A percentile compares a stretch with the other conserved stretches of the same genome.
Conservation (phyloP, 768 basidiomycete genomes). For the Amylocystis lapponica region DNA sequence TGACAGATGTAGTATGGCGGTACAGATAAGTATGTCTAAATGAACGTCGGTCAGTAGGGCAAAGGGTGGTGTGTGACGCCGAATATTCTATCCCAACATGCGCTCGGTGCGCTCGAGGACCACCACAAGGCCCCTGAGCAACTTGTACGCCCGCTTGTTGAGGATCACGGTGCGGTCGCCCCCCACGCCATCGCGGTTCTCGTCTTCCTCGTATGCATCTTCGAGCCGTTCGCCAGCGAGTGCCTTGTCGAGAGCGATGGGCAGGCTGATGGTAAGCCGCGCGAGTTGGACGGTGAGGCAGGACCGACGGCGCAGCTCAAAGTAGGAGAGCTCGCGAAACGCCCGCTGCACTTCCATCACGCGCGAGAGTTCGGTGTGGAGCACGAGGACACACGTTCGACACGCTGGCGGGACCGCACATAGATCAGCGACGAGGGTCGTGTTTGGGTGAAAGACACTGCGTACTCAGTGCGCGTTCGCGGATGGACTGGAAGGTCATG, state of each 20-base stretch:
- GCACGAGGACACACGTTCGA: slow-evolving; percentile 67
- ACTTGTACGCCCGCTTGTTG: slow-evolving; percentile 50
- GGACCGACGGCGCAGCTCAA: slow-evolving; percentile 71
- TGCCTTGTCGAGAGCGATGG: slow-evolving; percentile 68
- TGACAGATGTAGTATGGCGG: no score
- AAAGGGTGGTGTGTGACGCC: slow-evolving; percentile 7
- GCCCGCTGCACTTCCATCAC: slow-evolving; percentile 79
- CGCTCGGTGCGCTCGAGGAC: slow-evolving; percentile 66
- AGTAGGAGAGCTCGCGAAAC: slow-evolving; percentile 69
- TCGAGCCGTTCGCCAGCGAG: slow-evolving; percentile 35
- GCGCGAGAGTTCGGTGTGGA: slow-evolving; percentile 67
- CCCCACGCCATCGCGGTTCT: slow-evolving; percentile 15
- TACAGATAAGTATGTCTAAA: no score
- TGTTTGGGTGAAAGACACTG: slow-evolving; percentile 4
- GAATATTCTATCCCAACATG: slow-evolving; percentile 24
- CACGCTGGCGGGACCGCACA: slow-evolving; percentile 43
- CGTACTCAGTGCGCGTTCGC: slow-evolving; percentile 71
- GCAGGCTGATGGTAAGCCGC: slow-evolving; percentile 69
- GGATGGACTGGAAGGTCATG: slow-evolving; percentile 58
- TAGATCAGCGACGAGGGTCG: slow-evolving; percentile 1
- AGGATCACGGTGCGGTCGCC: slow-evolving; percentile 32
- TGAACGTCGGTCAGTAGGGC: no score
- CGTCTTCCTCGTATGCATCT: slow-evolving; percentile 17
- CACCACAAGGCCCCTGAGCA: slow-evolving; percentile 57
- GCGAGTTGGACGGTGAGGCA: slow-evolving; percentile 73